These are phyloP conservation scores for Prunus kanzakura DNA, from an alignment of 306 rosid genomes.

Conservation along the genomic window DNA sequence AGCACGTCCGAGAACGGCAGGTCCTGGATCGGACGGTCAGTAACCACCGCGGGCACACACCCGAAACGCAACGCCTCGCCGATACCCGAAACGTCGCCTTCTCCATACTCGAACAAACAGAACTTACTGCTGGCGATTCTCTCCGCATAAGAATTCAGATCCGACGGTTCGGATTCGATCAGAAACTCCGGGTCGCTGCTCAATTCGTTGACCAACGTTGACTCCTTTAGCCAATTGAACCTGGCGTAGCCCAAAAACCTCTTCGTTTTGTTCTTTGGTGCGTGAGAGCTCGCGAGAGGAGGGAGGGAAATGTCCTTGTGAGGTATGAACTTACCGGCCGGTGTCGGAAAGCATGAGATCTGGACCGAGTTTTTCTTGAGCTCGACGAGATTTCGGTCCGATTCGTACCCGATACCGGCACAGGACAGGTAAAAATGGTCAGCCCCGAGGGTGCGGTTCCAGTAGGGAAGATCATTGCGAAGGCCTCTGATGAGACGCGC, in stretches of 20 bases:
- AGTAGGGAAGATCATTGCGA: conserved; percentile 44
- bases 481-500: conserved; percentile 38
- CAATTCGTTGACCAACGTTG: conserved; percentile 22
- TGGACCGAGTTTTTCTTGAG: conserved; percentile 68
- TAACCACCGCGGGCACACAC: conserved; percentile 60
- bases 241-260: conserved; percentile 29
- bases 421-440: conserved; percentile 72
- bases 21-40: conserved; percentile 44
- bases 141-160: conserved; percentile 14
- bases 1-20: conserved; percentile 72
- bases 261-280: conserved; percentile 9
- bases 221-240: conserved; percentile 16
- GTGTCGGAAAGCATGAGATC: conserved; percentile 57
- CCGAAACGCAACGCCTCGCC: conserved; percentile 58
- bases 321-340: conserved; percentile 38
- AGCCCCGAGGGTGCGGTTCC: conserved; percentile 84
- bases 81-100: conserved; percentile 35
- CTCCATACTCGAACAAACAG: conserved; percentile 45
- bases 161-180: conserved; percentile 37
- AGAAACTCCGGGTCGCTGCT: conserved; percentile 24
- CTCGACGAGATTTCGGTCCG: conserved; percentile 61
- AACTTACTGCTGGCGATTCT: conserved; percentile 33
- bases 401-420: conserved; percentile 21
- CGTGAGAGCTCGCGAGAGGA: neutral
- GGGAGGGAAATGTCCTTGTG: conserved; percentile 72